Evolutionary conservation across 345 rosid species (phyloP), one percentile per base, ranked within the genome.

Genomic region (Nephelium lappaceum): DNA sequence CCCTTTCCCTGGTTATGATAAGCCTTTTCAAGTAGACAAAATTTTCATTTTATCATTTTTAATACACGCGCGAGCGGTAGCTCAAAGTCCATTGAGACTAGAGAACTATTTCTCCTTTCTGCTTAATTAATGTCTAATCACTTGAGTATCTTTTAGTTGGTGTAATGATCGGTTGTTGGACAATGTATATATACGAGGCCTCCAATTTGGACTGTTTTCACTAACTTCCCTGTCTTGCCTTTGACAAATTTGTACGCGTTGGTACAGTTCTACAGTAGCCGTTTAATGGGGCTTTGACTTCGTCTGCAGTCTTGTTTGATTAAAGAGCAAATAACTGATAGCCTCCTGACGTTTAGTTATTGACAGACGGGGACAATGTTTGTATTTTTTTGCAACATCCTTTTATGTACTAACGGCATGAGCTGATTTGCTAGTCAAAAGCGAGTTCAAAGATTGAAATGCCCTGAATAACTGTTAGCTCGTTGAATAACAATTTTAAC

Each of bases 121-220:
- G 41, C 55, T 75, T 55, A 55, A 61, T 83, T 73, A 67, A 72
- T 83, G 41, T 63, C 63, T 67, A 79, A 72, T 76, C 83, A 67
- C 77, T 72, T 2, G 0, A 2, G 1, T 11, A 14, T 49, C 45
- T 71, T 27, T 74, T 11, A 60, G 72, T 45, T 25, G 67, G 24
- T 73, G 75, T 68, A 77, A 72, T 36, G 41, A 42, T 66, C 70
- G 19, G n/a, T 77, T n/a, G 75, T 74, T 82, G 65, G 78, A 41
- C 53, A n/a, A 75, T 69, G 58, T 68, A 42, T 69, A 31, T 2
- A 31, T 31, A 31, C 36, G 49, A 31, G 53, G 73, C 80, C 80
- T 71, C 70, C 57, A 75, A 70, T 8, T 71, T 66, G 65, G 80
- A 81, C 72, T 41, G 3, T 2, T 31, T 31, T 31, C 36, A 31